A percentile compares a stretch with the other conserved stretches of the same genome.
Conservation (phyloP, 2,329 filamentous ascomycete genomes). For the Diaporthe citri region DNA sequence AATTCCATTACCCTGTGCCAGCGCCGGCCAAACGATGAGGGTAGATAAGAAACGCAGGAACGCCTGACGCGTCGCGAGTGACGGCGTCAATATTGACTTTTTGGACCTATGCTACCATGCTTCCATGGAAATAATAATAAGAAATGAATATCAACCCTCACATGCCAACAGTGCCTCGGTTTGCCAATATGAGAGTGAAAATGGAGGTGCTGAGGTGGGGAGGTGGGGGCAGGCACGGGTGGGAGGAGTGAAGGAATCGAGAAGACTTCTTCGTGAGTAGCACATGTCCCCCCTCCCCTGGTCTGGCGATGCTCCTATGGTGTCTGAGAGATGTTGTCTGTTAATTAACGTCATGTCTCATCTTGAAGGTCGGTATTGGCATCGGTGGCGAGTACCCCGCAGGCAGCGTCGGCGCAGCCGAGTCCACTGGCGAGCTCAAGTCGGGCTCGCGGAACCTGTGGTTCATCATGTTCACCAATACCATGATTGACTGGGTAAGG, state of each 20-base stretch:
- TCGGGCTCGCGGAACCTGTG: slow-evolving; percentile 85
- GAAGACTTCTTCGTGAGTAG: slow-evolving; percentile 69
- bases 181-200: too few relatives aligned
- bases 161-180: too few relatives aligned
- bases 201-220: not conserved
- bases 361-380: slow-evolving; percentile 71
- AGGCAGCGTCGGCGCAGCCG: slow-evolving; percentile 85
- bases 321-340: not conserved
- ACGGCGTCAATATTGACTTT: too few relatives aligned
- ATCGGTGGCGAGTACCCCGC: slow-evolving; percentile 86
- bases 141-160: too few relatives aligned
- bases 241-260: slow-evolving; percentile 5
- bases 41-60: too few relatives aligned
- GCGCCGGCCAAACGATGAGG: too few relatives aligned
- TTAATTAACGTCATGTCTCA: slow-evolving; percentile 30
- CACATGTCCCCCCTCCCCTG: slow-evolving; percentile 50
- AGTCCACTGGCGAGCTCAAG: slow-evolving; percentile 86
- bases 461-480: slow-evolving; percentile 92
- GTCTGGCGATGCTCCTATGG: not conserved
- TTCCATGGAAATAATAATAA: too few relatives aligned
- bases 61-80: too few relatives aligned
- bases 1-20: too few relatives aligned
- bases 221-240: not conserved
- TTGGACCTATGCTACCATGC: too few relatives aligned
- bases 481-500: slow-evolving; percentile 77